Evolutionary conservation across 176 grass and related monocot species (phyloP).

Genomic region (Puccinellia tenuiflora): DNA sequence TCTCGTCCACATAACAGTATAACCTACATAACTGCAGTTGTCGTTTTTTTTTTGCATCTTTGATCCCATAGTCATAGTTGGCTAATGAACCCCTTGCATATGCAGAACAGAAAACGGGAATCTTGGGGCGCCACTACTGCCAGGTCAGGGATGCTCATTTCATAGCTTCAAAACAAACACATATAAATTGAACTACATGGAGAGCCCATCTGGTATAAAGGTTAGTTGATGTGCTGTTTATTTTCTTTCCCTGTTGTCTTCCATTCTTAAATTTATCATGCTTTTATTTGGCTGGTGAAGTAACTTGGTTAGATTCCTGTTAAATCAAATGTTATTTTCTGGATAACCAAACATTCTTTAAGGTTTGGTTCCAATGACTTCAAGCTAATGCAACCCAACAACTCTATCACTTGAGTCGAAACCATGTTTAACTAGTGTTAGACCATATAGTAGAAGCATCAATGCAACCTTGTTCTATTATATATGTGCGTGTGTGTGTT

Average conservation of each 20-base stretch:
- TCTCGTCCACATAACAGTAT: neutral
- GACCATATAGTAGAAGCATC: neutral
- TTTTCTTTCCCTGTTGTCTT: neutral
- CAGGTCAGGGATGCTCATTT: constrained; percentile 84
- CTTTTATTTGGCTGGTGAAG: neutral
- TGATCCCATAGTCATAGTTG: neutral
- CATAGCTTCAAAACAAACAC: constrained; percentile 88
- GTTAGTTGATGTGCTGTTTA: constrained; percentile 33
- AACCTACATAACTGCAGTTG: neutral
- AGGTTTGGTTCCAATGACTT: neutral
- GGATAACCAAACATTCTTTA: neutral
- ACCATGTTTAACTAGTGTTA: neutral
- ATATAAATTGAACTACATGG: constrained; percentile 87
- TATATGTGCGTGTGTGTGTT: neutral
- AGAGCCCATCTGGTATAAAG: constrained; percentile 91
- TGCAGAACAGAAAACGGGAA: constrained; percentile 70
- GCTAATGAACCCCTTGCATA: neutral
- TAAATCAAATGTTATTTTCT: neutral
- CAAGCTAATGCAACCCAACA: neutral
- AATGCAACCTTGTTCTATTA: neutral
- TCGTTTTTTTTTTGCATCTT: neutral
- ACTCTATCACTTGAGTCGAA: neutral
- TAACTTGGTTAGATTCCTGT: neutral
- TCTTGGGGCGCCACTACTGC: constrained; percentile 75
- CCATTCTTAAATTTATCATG: neutral